phyloP scores from a whole-genome alignment of 2,329 filamentous ascomycete genomes.

The Zasmidium cellare region DNA sequence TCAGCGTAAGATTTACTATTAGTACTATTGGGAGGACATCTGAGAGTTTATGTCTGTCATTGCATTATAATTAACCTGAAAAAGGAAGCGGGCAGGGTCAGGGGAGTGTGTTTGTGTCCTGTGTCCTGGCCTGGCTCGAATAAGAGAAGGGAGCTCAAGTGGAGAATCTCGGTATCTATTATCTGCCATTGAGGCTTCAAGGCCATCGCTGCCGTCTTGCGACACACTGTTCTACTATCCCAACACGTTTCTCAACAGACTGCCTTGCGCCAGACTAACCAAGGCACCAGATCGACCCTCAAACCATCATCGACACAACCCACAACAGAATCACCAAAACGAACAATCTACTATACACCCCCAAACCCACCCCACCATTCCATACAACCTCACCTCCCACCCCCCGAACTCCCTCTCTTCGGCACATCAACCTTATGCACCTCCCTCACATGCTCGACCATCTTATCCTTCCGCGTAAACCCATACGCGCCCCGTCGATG shows the following conservation, averaged over 20 bases:
- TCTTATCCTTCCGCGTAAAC: constrained; percentile 59
- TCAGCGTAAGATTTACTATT: neutral
- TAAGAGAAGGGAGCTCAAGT: too few relatives aligned
- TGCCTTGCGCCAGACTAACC: too few relatives aligned
- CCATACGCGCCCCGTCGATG: constrained; percentile 47
- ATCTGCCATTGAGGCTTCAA: too few relatives aligned
- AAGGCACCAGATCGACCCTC: neutral
- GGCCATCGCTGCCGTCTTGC: too few relatives aligned
- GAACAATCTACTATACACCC: neutral
- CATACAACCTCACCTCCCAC: neutral
- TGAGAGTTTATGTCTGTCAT: neutral
- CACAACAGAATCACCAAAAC: too few relatives aligned
- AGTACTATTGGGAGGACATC: constrained; percentile 3
- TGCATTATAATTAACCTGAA: neutral
- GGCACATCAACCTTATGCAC: constrained; percentile 54
- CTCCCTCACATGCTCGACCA: constrained; percentile 58
- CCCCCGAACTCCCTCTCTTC: constrained; percentile 26
- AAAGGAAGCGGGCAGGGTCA: neutral
- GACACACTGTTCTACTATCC: too few relatives aligned
- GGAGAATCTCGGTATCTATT: too few relatives aligned
- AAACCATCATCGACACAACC: neutral
- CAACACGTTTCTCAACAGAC: too few relatives aligned
- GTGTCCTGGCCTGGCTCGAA: too few relatives aligned
- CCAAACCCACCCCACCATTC: neutral
- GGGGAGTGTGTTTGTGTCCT: neutral